A percentile compares a stretch with the other conserved stretches of the same genome.
phyloP scores from a whole-genome alignment of 306 rosid genomes.

The Dalbergia cultrata region DNA sequence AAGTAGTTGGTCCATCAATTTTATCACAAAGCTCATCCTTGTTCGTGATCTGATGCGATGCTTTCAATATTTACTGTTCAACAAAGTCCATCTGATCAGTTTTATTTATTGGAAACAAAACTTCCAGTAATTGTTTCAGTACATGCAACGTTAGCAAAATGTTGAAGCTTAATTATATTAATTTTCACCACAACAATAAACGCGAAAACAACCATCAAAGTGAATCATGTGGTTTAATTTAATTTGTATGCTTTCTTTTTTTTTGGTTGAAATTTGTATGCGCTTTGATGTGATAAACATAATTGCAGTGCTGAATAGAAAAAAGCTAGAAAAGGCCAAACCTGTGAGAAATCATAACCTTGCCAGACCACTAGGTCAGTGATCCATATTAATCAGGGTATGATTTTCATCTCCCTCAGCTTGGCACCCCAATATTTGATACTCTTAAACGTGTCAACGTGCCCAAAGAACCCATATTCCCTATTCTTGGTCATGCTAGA shows the following conservation, averaged over 20 bases:
- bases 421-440: slow-evolving; percentile 42
- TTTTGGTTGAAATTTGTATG: neutral
- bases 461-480: slow-evolving; percentile 50
- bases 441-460: slow-evolving; percentile 47
- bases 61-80: slow-evolving; percentile 13
- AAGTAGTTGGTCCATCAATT: slow-evolving; percentile 7
- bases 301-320: neutral
- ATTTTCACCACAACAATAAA: neutral
- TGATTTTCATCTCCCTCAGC: slow-evolving; percentile 49
- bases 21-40: neutral
- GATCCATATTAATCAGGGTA: slow-evolving; percentile 39
- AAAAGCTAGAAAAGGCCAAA: neutral
- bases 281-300: neutral
- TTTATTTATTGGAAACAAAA: neutral
- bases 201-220: neutral
- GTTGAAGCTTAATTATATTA: neutral
- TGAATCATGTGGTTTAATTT: neutral
- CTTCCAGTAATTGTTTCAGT: no score
- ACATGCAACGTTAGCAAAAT: neutral
- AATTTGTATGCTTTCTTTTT: no score
- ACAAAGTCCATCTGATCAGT: neutral
- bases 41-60: neutral
- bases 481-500: slow-evolving; percentile 56
- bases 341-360: neutral
- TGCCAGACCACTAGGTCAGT: neutral